Evolutionary conservation across 2,329 filamentous ascomycete genomes (phyloP).

Genomic region (Exophiala viscosa): DNA sequence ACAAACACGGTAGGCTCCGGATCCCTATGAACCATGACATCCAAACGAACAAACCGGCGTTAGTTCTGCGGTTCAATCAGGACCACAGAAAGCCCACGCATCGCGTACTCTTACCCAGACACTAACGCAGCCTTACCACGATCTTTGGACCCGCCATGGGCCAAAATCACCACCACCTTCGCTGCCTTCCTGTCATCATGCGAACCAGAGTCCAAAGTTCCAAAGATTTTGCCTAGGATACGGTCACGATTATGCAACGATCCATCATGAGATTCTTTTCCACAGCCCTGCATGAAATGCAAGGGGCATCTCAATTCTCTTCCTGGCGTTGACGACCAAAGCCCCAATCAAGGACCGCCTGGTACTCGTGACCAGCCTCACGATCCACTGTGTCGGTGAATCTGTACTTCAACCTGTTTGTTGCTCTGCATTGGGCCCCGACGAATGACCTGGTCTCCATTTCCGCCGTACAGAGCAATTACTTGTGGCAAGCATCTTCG

Average conservation of each 20-base stretch:
- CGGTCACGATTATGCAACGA: slow-evolving; percentile 8
- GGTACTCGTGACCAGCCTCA: slow-evolving; percentile 5
- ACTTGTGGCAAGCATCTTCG: slow-evolving; percentile 8
- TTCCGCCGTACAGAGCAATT: not conserved
- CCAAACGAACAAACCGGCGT: too few species aligned
- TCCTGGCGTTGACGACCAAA: slow-evolving; percentile 12
- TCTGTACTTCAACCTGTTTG: not conserved
- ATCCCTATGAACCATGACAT: not conserved
- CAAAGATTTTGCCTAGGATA: slow-evolving; percentile 4
- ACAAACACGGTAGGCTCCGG: not conserved
- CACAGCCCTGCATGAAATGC: slow-evolving; percentile 19
- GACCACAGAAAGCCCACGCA: too few species aligned
- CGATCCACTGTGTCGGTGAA: slow-evolving; percentile 9
- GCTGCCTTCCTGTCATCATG: slow-evolving; percentile 19
- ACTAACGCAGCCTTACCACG: not conserved
- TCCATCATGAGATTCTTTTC: slow-evolving; percentile 7
- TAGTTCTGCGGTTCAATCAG: too few species aligned
- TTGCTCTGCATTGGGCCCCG: not conserved
- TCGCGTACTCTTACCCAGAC: too few species aligned
- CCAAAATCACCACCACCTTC: slow-evolving; percentile 15
- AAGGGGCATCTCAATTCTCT: slow-evolving; percentile 12
- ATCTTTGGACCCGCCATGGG: not conserved
- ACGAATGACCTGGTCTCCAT: slow-evolving; percentile 15
- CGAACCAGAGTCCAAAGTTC: slow-evolving; percentile 9
- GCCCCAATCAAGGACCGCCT: slow-evolving; percentile 14